Percentiles rank a stretch among this genome's conserved stretches.
These are phyloP conservation scores for Xylaria sp. DNA, from an alignment of 2,329 filamentous ascomycete genomes.

Conservation along the genomic window DNA sequence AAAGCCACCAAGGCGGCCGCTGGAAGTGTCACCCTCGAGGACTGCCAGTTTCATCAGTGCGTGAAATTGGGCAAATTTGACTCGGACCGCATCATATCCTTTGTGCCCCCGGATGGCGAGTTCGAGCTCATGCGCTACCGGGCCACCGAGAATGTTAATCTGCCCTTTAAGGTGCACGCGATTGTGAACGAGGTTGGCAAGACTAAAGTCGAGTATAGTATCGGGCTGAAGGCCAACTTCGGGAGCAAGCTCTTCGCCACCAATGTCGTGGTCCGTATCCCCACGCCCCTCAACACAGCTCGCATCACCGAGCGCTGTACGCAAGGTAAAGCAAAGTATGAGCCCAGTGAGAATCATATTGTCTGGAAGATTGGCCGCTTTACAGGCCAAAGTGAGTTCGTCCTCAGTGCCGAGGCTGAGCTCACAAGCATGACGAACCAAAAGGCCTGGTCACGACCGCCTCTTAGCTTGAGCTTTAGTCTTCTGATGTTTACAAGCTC, in stretches of 20 bases:
- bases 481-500: conserved; percentile 98
- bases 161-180: conserved; percentile 98
- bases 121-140: conserved; percentile 99
- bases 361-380: conserved; percentile 99
- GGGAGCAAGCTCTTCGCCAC: conserved; percentile 96
- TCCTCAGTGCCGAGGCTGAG: conserved; percentile 91
- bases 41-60: conserved; percentile 99
- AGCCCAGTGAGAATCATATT: conserved; percentile 97
- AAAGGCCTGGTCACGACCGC: conserved; percentile 94
- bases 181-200: conserved; percentile 98
- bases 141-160: conserved; percentile 96
- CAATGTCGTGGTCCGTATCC: conserved; percentile 93
- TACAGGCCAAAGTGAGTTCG: conserved; percentile 96
- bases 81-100: conserved; percentile 94
- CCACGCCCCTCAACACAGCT: conserved; percentile 95
- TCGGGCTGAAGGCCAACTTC: conserved; percentile 97
- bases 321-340: conserved; percentile 98
- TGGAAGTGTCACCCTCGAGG: conserved; percentile 93
- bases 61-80: conserved; percentile 98
- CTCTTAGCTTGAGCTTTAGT: conserved; percentile 90
- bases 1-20: conserved; percentile 96
- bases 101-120: conserved; percentile 95
- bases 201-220: conserved; percentile 98
- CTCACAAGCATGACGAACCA: conserved; percentile 98
- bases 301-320: conserved; percentile 92